Base-by-base conservation (phyloP, 2,329 filamentous ascomycete species). In the Colletotrichum trifolii region DNA sequence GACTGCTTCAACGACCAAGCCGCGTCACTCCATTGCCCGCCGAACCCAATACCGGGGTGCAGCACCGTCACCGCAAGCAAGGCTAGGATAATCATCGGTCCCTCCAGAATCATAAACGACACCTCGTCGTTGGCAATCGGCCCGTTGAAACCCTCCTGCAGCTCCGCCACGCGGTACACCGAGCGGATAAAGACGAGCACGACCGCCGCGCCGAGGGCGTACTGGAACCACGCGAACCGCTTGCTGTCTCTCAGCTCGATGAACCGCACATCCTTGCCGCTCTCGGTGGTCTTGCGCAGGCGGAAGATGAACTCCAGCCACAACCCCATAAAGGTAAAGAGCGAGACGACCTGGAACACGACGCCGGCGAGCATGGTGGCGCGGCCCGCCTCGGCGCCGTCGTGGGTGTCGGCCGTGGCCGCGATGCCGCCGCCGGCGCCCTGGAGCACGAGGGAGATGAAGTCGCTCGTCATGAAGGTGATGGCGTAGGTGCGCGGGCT, bases 391-490 rank as follows among this genome's bases (percentile, higher is more conserved):
- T 59, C 36, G 11, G n/a, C 25, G 4, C 36, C 40, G 4, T n/a
- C 36, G 38, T 33, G 83, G 48, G 87, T 77, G 53, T 48, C 46
- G 0, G 46, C 46, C 10, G 82, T 87, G 55, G 87, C 87, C 11
- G 86, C 86, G 11, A 79, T 80, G 25, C 25, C 25, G 25, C 25
- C 25, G 25, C 25, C 25, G 25, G 25, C 25, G 2, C 83, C 85
- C 72, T 89, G 87, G 3, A 89, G 75, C n/a, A 85, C 66, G 10
- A 89, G 80, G 8, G 82, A 85, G 60, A 85, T 70, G 45, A 89
- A 69, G 68, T 89, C 87, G 70, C 83, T 86, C 11, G 77, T 71
- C 67, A 89, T 84, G 75, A 89, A 89, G 65, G 88, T 82, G 74
- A 81, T 83, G 15, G 86, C 85, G 73, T 86, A 87, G 8, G 57